These are phyloP conservation scores for Sclerospora graminicola DNA, from an alignment of 352 stramenopile genomes.

Conservation along the genomic window DNA sequence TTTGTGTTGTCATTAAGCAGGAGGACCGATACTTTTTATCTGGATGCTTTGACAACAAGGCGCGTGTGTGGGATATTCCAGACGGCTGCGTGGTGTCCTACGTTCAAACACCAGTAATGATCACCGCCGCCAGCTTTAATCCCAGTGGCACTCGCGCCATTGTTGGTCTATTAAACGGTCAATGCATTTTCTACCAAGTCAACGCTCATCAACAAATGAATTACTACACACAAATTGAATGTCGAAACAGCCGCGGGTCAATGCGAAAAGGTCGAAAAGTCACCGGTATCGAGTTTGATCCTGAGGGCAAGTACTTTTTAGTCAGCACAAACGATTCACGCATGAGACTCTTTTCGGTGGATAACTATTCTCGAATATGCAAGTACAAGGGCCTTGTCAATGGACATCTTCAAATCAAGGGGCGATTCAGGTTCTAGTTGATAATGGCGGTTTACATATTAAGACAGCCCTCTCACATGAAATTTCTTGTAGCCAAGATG, in stretches of 20 bases:
- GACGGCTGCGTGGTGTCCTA: too few relatives aligned
- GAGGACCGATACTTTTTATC: too few relatives aligned
- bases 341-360: slow-evolving; percentile 82
- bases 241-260: slow-evolving; percentile 73
- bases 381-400: slow-evolving; percentile 90
- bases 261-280: slow-evolving; percentile 87
- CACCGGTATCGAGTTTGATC: slow-evolving; percentile 86
- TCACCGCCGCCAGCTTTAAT: too few relatives aligned
- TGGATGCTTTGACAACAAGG: too few relatives aligned
- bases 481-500: slow-evolving; percentile 48
- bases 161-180: slow-evolving; percentile 74
- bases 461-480: not conserved
- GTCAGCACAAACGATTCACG: slow-evolving; percentile 89
- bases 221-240: slow-evolving; percentile 91
- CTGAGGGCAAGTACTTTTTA: slow-evolving; percentile 83
- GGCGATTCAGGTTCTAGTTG: slow-evolving; percentile 51
- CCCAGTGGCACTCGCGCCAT: too few relatives aligned
- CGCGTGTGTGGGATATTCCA: too few relatives aligned
- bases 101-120: too few relatives aligned
- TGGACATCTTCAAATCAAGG: slow-evolving; percentile 82
- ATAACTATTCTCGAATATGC: slow-evolving; percentile 87
- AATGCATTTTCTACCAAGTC: slow-evolving; percentile 88
- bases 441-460: not conserved
- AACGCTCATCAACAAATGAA: slow-evolving; percentile 83
- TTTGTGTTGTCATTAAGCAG: too few relatives aligned